Evolutionary conservation across 768 basidiomycete genomes (phyloP), one percentile per base, ranked within the genome.

Genomic region (Leccinum obscurum): DNA sequence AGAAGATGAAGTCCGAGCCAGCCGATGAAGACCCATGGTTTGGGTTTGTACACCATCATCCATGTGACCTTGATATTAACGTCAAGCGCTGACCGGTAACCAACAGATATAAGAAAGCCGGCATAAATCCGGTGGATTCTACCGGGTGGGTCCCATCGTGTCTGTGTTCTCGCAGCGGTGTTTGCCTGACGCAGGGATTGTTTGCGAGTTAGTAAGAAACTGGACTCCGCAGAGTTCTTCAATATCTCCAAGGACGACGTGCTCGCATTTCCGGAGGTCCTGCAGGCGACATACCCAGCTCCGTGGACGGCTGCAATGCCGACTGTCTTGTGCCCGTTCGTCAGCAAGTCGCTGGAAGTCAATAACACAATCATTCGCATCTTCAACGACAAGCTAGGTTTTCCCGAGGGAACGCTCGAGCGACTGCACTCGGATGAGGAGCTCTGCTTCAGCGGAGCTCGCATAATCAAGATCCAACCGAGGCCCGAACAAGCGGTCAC

Each of bases 161-260:
- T 48, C 11, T 32, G 28, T 2, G 11, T 50, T 52, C 32, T 24
- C 37, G 37, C 37, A 20, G n/a, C n/a, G 9, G 10, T 13, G 6
- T 11, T 48, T 44, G 1, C 37, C 37, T 37, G 26, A 62, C 10
- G 8, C 24, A 57, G 6, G 2, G 14, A 32, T 20, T 8, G 15
- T 17, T 37, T 37, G 3, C 37, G 15, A 37, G 13, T 50, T 11
- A 69, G 65, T 2, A 52, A 24, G 6, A 34, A 34, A 34, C 58
- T 78, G 53, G 88, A 89, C 66, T 78, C 78, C 0, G 78, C 80
- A 2, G 86, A 89, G 66, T 88, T 87, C 70, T 76, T 89, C 58
- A 88, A 88, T 65, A 71, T 89, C 34, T 77, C 87, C 0, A 87
- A 88, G 67, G 88, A 91, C 66, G 89, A 91, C 63, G 86, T 79